Evolutionary conservation across 2,329 filamentous ascomycete species (phyloP), one percentile per base, ranked within the genome.

Genomic region (Grosmannia serpens): DNA sequence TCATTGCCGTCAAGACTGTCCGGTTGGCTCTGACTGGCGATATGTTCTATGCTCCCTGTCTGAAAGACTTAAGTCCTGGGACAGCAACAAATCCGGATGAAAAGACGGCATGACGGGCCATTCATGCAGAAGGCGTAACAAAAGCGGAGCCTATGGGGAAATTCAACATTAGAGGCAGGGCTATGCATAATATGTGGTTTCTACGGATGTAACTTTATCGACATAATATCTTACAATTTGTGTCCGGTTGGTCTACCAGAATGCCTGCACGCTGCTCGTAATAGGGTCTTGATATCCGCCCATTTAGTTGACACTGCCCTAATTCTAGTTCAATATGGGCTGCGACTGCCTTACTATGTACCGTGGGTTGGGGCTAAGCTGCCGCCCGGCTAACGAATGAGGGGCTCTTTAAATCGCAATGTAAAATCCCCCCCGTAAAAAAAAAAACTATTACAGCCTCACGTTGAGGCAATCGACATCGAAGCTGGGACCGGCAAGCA

Each of bases 1-100:
- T 77, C 13, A 74, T 78, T 9, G 70, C 71, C 3, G 56, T 62
- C 4, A 67, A 71, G 55, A 77, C 75, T 1, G 24, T 71, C 4
- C 68, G 67, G n/a, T 63, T 72, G 55, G 74, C 66, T 10, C 58
- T 69, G 1, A 71, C 69, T 0, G 74, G 74, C 17, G 71, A 76
- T 44, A 73, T 78, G 62, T 75, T 77, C 63, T 69, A 73, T 56
- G 75, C 74, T 0, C 74, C 75, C 1, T 77, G 75, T 57, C 63
- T 77, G 49, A 71, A 72, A 10, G 63, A 66, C 52, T 55, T 66
- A 51, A 60, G 61, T 9, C 53, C 62, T 31, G 64, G 63, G 56
- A 46, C 59, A 10, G 41, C 52, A 20, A 52, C 58, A 24, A 58
- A 52, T 1, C 58, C 35, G 29, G 58, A 58, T 7, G 59, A 64